phyloP scores from a whole-genome alignment of 164 flowering plant genomes.

The Umbilicus rupestris region DNA sequence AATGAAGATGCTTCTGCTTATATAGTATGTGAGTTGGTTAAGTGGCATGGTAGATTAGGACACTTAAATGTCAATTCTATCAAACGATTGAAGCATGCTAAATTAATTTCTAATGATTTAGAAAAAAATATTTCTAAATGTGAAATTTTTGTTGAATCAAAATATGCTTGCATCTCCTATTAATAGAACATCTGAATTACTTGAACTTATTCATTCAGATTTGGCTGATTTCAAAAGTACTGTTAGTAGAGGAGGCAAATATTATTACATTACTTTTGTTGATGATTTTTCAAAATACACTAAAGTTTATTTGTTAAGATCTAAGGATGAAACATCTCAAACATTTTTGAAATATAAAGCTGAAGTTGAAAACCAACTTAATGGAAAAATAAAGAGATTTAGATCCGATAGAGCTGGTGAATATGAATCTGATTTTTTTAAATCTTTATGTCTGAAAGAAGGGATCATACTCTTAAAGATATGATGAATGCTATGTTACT shows the following conservation, averaged over 20 bases:
- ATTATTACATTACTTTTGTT: not conserved
- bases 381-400: conserved; percentile 3
- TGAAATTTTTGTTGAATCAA: not conserved
- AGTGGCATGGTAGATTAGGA: conserved; percentile 1
- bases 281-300: not conserved
- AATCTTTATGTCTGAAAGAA: not conserved
- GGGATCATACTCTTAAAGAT: not conserved
- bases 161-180: not conserved
- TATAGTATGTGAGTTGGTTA: no score
- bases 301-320: not conserved
- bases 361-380: conserved; percentile 9
- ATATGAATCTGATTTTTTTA: not conserved
- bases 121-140: not conserved
- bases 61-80: not conserved
- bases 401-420: conserved; percentile 14
- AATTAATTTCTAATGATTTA: not conserved
- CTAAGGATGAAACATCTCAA: conserved; percentile 10
- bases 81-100: not conserved
- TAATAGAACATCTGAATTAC: not conserved
- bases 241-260: not conserved
- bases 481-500: conserved; percentile 5
- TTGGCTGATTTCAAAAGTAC: not conserved
- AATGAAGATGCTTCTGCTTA: not conserved
- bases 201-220: not conserved
- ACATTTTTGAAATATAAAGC: not conserved